Conservation (phyloP, 2,329 filamentous ascomycete species). For the Aspergillus intermedius region DNA sequence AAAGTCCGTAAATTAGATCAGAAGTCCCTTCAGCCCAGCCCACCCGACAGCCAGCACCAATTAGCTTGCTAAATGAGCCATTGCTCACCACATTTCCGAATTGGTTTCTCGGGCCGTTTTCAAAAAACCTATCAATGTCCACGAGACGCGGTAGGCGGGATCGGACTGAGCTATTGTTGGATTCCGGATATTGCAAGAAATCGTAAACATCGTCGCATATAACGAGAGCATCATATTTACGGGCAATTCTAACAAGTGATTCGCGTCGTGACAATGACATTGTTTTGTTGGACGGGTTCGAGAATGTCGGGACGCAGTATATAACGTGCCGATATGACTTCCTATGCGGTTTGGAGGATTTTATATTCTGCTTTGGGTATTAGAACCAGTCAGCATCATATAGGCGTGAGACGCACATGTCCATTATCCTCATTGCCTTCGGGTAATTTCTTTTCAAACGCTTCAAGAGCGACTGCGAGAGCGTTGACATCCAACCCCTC, state of each 20-base stretch:
- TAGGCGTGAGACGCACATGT: neutral
- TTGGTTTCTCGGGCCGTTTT: slow-evolving; percentile 51
- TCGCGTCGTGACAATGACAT: slow-evolving; percentile 65
- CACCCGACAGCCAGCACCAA: slow-evolving; percentile 71
- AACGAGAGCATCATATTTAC: slow-evolving; percentile 73
- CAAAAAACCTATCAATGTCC: slow-evolving; percentile 67
- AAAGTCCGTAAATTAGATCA: slow-evolving; percentile 54
- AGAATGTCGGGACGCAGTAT: slow-evolving; percentile 81
- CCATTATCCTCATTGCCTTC: neutral
- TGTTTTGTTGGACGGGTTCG: slow-evolving; percentile 79
- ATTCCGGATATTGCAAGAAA: slow-evolving; percentile 68
- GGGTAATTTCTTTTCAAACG: slow-evolving; percentile 31
- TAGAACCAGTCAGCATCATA: too few relatives aligned
- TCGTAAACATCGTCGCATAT: slow-evolving; percentile 93
- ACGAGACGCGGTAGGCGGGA: slow-evolving; percentile 60
- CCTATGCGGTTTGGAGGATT: slow-evolving; percentile 53
- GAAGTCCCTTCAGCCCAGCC: slow-evolving; percentile 79
- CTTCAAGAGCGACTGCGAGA: slow-evolving; percentile 45
- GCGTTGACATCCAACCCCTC: slow-evolving; percentile 65
- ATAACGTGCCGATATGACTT: slow-evolving; percentile 85
- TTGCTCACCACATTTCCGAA: slow-evolving; percentile 84
- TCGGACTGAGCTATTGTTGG: too few relatives aligned
- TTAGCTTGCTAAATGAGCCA: slow-evolving; percentile 83
- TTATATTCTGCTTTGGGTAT: slow-evolving; percentile 43
- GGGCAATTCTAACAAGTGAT: slow-evolving; percentile 66